phyloP scores from a whole-genome alignment of 176 grass and related monocot species.

The Ampelocalamus luodianensis region DNA sequence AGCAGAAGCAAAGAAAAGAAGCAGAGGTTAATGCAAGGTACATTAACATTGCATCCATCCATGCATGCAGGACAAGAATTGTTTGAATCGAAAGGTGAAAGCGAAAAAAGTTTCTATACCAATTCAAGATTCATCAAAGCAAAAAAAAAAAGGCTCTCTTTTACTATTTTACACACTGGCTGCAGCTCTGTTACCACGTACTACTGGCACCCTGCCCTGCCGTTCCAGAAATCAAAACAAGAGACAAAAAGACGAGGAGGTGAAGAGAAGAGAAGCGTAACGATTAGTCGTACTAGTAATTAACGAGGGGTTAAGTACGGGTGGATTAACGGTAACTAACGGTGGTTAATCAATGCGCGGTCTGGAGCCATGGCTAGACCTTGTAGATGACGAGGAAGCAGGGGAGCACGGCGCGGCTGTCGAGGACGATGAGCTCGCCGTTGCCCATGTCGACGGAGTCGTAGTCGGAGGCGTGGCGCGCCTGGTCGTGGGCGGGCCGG shows the following conservation, averaged over 20 bases:
- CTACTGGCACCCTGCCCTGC: conserved; percentile 9
- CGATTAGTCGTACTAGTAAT: conserved; percentile 27
- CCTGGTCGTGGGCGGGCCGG: conserved; percentile 33
- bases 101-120: conserved; percentile 52
- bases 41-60: not conserved
- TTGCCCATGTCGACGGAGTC: conserved; percentile 62
- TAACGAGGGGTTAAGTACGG: conserved; percentile 36
- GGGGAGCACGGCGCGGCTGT: conserved; percentile 66
- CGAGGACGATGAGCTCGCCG: conserved; percentile 67
- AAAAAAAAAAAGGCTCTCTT: conserved; percentile 40
- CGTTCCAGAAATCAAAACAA: conserved; percentile 38
- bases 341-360: conserved; percentile 15
- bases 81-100: conserved; percentile 37
- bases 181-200: conserved; percentile 38
- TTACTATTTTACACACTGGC: conserved; percentile 56
- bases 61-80: conserved; percentile 2
- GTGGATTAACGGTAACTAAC: conserved; percentile 5
- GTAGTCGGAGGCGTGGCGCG: conserved; percentile 6
- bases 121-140: conserved; percentile 48
- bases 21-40: not conserved
- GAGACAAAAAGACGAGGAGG: conserved; percentile 26
- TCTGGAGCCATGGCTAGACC: conserved; percentile 31
- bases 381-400: conserved; percentile 79
- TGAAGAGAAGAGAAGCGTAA: not conserved
- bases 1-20: conserved; percentile 24